These are phyloP conservation scores for Aspergillus sergii DNA, from an alignment of 2,329 filamentous ascomycete genomes.

Conservation along the genomic window DNA sequence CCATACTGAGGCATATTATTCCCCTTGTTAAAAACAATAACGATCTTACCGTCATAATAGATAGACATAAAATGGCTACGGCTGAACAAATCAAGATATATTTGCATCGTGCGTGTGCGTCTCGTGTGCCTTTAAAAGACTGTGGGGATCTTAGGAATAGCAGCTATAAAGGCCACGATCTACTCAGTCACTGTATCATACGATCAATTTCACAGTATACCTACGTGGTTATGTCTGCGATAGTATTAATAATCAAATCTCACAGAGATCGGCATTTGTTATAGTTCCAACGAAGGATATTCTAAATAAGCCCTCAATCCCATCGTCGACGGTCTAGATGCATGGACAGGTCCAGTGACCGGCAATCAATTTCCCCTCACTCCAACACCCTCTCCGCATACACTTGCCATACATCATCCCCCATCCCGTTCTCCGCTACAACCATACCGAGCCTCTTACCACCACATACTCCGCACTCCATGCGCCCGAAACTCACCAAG, in stretches of 20 bases:
- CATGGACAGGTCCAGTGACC: neutral
- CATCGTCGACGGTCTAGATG: neutral
- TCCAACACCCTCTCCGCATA: neutral
- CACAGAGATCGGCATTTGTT: neutral
- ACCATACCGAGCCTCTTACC: neutral
- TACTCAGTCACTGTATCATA: neutral
- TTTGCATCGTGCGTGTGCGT: neutral
- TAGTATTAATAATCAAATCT: neutral
- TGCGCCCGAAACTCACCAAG: constrained; percentile 26
- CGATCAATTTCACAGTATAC: neutral
- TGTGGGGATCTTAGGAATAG: neutral
- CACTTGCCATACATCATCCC: neutral
- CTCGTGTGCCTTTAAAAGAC: neutral
- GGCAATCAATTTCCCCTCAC: neutral
- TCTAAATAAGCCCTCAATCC: neutral
- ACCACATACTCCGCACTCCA: neutral
- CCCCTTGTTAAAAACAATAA: no score
- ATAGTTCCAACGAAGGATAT: neutral
- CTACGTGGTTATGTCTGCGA: neutral
- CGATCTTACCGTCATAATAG: neutral
- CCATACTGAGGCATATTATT: no score
- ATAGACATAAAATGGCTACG: neutral
- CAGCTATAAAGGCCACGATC: neutral
- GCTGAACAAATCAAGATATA: neutral
- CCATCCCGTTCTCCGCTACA: neutral